These are phyloP conservation scores for Davidsoniella eucalypti DNA, from an alignment of 2,329 filamentous ascomycete species.

Conservation along the genomic window DNA sequence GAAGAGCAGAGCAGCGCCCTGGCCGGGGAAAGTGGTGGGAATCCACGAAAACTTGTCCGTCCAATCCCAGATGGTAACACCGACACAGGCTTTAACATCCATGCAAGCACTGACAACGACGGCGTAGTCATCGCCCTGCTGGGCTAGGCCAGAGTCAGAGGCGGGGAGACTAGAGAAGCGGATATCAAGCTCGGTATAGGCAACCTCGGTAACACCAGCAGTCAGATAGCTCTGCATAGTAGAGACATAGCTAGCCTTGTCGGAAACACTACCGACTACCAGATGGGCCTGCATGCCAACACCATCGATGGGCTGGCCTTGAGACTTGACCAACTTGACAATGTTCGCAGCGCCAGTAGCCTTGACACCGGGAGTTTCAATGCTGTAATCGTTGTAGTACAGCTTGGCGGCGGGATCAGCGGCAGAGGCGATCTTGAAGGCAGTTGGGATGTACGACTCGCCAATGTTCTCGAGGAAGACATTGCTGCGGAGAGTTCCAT, in stretches of 20 bases:
- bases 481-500: conserved; percentile 33
- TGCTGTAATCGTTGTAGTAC: conserved; percentile 42
- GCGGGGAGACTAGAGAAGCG: conserved; percentile 20
- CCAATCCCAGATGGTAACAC: conserved; percentile 22
- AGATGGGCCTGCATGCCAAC: conserved; percentile 47
- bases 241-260: conserved; percentile 22
- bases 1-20: conserved; percentile 27
- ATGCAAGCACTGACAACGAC: conserved; percentile 19
- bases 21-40: conserved; percentile 24
- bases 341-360: conserved; percentile 27
- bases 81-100: conserved; percentile 18
- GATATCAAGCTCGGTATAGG: conserved; percentile 39
- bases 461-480: conserved; percentile 41
- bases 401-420: conserved; percentile 40
- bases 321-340: conserved; percentile 27
- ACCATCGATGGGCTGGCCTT: conserved; percentile 42
- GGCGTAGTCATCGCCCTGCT: conserved; percentile 19
- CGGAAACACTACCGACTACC: conserved; percentile 35
- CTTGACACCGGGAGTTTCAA: conserved; percentile 36
- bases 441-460: conserved; percentile 37
- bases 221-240: conserved; percentile 28
- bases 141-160: conserved; percentile 18
- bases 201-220: conserved; percentile 30
- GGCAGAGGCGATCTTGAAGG: conserved; percentile 38
- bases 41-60: conserved; percentile 26